Conservation (phyloP, 768 basidiomycete genomes). For the Sistotremastrum niveocremeum region DNA sequence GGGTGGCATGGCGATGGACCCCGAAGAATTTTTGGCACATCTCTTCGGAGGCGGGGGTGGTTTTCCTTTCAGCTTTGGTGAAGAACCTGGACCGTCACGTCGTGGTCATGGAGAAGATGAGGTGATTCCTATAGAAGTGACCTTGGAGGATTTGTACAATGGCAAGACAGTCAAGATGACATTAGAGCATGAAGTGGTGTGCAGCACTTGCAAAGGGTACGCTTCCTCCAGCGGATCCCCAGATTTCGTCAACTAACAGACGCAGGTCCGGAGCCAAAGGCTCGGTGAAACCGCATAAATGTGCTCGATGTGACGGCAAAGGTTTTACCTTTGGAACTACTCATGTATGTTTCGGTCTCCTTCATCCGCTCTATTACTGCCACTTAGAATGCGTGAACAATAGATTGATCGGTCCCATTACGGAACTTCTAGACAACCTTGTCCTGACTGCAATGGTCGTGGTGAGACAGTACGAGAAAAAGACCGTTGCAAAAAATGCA, state of each 20-base stretch:
- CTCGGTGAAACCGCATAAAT: conserved; percentile 73
- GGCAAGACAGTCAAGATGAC: conserved; percentile 83
- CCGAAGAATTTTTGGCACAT: conserved; percentile 60
- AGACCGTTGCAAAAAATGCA: conserved; percentile 93
- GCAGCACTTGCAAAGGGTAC: conserved; percentile 71
- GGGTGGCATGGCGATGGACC: conserved; percentile 30
- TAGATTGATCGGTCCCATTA: conserved; percentile 33
- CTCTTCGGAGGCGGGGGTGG: conserved; percentile 45
- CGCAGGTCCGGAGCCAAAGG: conserved; percentile 69
- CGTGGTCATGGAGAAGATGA: conserved; percentile 57
- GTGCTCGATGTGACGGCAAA: conserved; percentile 70
- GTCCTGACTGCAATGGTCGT: conserved; percentile 54
- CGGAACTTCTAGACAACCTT: conserved; percentile 40
- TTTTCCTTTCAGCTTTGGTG: conserved; percentile 50
- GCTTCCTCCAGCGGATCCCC: conserved; percentile 7
- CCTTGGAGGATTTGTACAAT: conserved; percentile 85
- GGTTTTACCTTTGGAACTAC: conserved; percentile 56
- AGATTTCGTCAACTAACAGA: background rate
- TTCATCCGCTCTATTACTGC: background rate
- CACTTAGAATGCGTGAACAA: background rate
- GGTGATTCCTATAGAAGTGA: conserved; percentile 68
- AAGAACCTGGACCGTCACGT: conserved; percentile 23
- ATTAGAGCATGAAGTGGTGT: conserved; percentile 76
- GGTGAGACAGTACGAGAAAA: conserved; percentile 72
- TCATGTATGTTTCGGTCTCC: conserved; percentile 16